A percentile compares a stretch with the other conserved stretches of the same genome.
phyloP scores from a whole-genome alignment of 1,284 basidiomycete genomes.

The Marasmius tenuissimus region DNA sequence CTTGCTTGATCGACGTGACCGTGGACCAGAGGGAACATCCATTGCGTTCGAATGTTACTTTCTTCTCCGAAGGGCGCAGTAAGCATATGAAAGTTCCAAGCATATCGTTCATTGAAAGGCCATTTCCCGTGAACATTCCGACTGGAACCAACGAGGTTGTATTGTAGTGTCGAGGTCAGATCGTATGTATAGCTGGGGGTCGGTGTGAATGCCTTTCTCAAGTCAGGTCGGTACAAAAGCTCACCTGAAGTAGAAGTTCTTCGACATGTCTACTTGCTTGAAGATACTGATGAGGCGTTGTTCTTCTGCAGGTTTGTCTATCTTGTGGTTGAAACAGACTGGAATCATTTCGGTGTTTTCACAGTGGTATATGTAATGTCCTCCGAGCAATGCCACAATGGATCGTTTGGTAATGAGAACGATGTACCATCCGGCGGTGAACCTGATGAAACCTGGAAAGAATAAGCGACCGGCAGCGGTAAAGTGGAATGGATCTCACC shows the following conservation, averaged over 20 bases:
- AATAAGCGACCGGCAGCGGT: neutral
- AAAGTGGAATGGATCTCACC: constrained; percentile 42
- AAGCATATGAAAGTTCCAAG: constrained; percentile 97
- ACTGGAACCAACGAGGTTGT: constrained; percentile 75
- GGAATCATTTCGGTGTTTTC: constrained; percentile 89
- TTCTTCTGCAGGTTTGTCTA: constrained; percentile 85
- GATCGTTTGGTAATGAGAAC: constrained; percentile 88
- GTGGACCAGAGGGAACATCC: constrained; percentile 93
- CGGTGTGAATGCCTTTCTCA: constrained; percentile 6
- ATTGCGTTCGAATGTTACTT: constrained; percentile 49
- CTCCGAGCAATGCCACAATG: constrained; percentile 92
- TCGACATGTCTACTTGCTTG: constrained; percentile 96
- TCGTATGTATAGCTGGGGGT: constrained; percentile 89
- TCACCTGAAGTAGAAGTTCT: constrained; percentile 99
- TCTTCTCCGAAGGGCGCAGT: constrained; percentile 55
- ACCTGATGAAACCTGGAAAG: constrained; percentile 79
- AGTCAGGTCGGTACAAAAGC: constrained; percentile 9
- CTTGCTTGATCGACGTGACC: constrained; percentile 99
- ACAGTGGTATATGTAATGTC: constrained; percentile 97
- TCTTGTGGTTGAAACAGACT: constrained; percentile 68
- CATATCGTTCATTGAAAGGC: constrained; percentile 87
- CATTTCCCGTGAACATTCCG: constrained; percentile 45
- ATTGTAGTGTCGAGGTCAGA: constrained; percentile 91
- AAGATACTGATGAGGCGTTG: constrained; percentile 89
- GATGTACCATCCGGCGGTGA: constrained; percentile 93